A percentile compares a stretch with the other conserved stretches of the same genome.
Conservation (phyloP, 495 filamentous ascomycete species). For the Penicillium fimorum region DNA sequence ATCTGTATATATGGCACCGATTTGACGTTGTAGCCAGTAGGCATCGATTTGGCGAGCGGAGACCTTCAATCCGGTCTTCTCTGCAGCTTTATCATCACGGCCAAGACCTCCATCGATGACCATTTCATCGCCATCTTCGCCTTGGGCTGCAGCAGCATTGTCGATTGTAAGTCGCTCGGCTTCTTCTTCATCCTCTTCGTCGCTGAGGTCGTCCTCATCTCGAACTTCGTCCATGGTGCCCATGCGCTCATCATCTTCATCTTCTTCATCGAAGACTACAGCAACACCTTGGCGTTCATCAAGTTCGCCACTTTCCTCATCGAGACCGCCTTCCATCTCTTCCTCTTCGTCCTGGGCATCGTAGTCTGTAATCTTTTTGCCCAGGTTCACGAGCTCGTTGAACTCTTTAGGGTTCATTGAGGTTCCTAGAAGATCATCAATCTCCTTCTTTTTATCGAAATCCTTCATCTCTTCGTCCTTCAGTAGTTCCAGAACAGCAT, state of each 20-base stretch:
- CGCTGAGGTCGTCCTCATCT: conserved; percentile 65
- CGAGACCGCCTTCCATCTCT: conserved; percentile 67
- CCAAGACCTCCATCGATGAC: conserved; percentile 66
- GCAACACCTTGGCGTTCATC: conserved; percentile 96
- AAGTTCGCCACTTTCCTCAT: conserved; percentile 67
- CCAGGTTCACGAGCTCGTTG: conserved; percentile 93
- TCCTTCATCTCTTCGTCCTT: conserved; percentile 97
- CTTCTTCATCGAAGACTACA: conserved; percentile 94
- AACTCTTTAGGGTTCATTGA: conserved; percentile 87
- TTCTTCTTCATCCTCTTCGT: conserved; percentile 64
- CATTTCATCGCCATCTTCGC: conserved; percentile 64
- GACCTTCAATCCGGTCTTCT: conserved; percentile 57
- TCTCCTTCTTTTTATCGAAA: conserved; percentile 96
- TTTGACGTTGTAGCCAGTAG: conserved; percentile 93
- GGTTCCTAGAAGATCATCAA: conserved; percentile 86
- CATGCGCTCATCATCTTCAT: conserved; percentile 81
- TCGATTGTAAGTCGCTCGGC: conserved; percentile 47
- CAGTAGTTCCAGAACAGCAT: conserved; percentile 84
- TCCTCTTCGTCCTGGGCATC: conserved; percentile 96
- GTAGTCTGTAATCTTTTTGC: conserved; percentile 99
- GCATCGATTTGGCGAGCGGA: conserved; percentile 89
- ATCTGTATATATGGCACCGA: conserved; percentile 82
- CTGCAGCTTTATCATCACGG: conserved; percentile 43
- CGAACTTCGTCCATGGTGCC: conserved; percentile 74
- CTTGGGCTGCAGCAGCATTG: conserved; percentile 48